These are phyloP conservation scores for Penicillium sp. DNA, from an alignment of 2,329 filamentous ascomycete species.

Conservation along the genomic window DNA sequence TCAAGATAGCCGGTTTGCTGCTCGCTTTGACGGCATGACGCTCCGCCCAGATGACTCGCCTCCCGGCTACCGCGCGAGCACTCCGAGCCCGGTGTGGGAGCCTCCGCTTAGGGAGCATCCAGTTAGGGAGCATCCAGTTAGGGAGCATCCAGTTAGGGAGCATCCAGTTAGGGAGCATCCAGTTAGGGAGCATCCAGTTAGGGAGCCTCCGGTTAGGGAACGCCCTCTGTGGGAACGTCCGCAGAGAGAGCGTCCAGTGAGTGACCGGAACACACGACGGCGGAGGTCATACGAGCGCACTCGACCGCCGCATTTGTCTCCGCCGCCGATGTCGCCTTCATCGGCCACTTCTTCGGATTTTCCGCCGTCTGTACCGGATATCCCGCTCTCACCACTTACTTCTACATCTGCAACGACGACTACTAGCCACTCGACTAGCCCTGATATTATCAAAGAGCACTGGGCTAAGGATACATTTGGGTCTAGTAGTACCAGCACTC, in stretches of 20 bases:
- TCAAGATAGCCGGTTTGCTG: constrained; percentile 29
- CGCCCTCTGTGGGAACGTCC: constrained; percentile 14
- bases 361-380: constrained; percentile 30
- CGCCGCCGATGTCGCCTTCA: constrained; percentile 27
- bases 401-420: constrained; percentile 18
- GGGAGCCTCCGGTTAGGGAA: neutral
- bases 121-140: neutral
- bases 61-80: constrained; percentile 24
- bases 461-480: constrained; percentile 43
- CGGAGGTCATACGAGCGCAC: constrained; percentile 36
- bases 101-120: constrained; percentile 7
- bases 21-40: constrained; percentile 25
- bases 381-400: constrained; percentile 33
- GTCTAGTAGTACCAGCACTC: constrained; percentile 25
- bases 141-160: constrained; percentile 14
- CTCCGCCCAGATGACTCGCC: constrained; percentile 23
- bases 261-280: constrained; percentile 26
- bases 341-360: constrained; percentile 30
- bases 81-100: constrained; percentile 23
- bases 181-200: neutral
- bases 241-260: neutral
- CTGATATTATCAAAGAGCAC: constrained; percentile 32
- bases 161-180: constrained; percentile 8
- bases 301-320: constrained; percentile 25
- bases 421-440: constrained; percentile 30